Conservation (phyloP, 352 stramenopile genomes). For the Phytophthora sansomeana region DNA sequence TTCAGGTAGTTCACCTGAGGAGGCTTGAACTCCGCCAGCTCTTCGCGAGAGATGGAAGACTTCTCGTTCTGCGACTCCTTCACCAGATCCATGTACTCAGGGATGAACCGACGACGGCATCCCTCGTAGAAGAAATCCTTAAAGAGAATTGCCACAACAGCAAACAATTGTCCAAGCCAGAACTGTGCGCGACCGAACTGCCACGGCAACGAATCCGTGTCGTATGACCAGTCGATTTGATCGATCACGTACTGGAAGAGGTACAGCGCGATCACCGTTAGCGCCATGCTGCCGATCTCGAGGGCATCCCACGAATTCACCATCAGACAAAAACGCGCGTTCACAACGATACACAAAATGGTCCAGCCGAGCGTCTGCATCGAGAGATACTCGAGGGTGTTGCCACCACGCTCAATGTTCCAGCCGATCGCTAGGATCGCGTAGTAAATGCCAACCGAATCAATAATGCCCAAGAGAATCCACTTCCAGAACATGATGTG, state of each 20-base stretch:
- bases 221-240: conserved; percentile 71
- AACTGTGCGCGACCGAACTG: conserved; percentile 70
- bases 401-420: conserved; percentile 72
- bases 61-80: conserved; percentile 54
- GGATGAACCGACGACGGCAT: conserved; percentile 67
- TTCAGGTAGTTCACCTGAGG: conserved; percentile 67
- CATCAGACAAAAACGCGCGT: conserved; percentile 79
- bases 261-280: conserved; percentile 72
- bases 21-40: conserved; percentile 63
- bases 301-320: conserved; percentile 85
- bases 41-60: conserved; percentile 41
- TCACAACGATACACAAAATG: conserved; percentile 80
- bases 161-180: conserved; percentile 82
- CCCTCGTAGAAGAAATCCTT: conserved; percentile 84
- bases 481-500: conserved; percentile 90
- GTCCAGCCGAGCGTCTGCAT: conserved; percentile 79
- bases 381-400: conserved; percentile 67
- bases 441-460: conserved; percentile 81
- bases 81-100: conserved; percentile 78
- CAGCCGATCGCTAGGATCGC: conserved; percentile 53
- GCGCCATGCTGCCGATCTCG: conserved; percentile 56
- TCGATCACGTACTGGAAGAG: conserved; percentile 77
- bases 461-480: conserved; percentile 78
- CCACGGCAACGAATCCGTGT: conserved; percentile 85
- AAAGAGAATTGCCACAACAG: conserved; percentile 62